Evolutionary conservation across 2,329 filamentous ascomycete genomes (phyloP).

Genomic region (Coleophoma eucalyptorum): DNA sequence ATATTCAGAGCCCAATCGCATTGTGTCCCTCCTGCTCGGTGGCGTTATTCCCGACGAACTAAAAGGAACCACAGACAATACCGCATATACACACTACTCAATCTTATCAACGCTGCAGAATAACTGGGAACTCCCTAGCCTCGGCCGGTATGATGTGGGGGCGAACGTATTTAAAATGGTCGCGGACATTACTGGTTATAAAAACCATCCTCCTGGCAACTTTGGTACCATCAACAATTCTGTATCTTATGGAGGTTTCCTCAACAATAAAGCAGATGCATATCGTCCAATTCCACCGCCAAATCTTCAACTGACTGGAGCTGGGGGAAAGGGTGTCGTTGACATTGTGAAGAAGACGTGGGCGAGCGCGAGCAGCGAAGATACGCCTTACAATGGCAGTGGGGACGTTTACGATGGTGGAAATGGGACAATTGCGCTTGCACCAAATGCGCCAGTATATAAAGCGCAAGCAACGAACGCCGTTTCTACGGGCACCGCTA

Average conservation of each 20-base stretch:
- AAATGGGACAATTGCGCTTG: conserved; percentile 10
- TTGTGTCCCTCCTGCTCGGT: conserved; percentile 51
- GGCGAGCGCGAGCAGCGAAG: conserved; percentile 18
- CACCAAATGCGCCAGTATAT: conserved; percentile 34
- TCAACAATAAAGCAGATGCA: conserved; percentile 29
- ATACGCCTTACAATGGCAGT: conserved; percentile 42
- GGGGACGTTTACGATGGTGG: conserved; percentile 39
- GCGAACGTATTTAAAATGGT: conserved; percentile 29
- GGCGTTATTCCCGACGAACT: conserved; percentile 43
- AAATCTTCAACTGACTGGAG: conserved; percentile 38
- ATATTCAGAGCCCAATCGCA: conserved; percentile 47
- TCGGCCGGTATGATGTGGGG: conserved; percentile 40
- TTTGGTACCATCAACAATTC: conserved; percentile 38
- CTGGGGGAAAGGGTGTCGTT: conserved; percentile 36
- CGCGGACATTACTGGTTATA: conserved; percentile 22
- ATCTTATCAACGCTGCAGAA: conserved; percentile 36
- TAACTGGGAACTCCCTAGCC: conserved; percentile 38
- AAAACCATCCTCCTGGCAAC: conserved; percentile 23
- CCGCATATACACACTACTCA: conserved; percentile 43
- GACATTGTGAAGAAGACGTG: conserved; percentile 28
- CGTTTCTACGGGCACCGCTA: conserved; percentile 9
- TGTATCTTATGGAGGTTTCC: conserved; percentile 37
- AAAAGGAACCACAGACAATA: conserved; percentile 46
- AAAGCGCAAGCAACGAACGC: conserved; percentile 23
- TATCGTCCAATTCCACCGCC: conserved; percentile 33